Evolutionary conservation across 345 rosid species (phyloP).

Genomic region (Salix caprea): DNA sequence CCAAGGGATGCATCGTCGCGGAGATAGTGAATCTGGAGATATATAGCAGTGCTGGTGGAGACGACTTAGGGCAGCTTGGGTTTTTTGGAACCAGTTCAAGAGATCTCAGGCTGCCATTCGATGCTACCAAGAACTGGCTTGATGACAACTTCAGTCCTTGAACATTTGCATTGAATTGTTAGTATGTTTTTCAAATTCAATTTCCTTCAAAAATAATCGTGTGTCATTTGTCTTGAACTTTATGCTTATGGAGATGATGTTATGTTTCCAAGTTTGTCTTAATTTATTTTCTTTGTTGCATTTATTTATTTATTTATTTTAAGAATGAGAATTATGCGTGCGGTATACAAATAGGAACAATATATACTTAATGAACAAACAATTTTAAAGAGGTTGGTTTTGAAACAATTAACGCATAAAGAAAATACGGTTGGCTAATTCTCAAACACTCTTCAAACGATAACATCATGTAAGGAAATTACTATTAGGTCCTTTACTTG

Average conservation of each 20-base stretch:
- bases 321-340: neutral
- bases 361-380: no score
- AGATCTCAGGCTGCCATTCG: neutral
- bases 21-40: neutral
- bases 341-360: no score
- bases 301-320: neutral
- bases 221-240: neutral
- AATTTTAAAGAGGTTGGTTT: no score
- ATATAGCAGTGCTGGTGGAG: neutral
- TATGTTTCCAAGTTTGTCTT: neutral
- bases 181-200: neutral
- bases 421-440: no score
- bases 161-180: neutral
- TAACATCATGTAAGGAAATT: no score
- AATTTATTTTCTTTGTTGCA: neutral
- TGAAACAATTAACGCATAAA: no score
- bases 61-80: neutral
- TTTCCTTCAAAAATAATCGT: neutral
- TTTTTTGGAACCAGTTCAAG: neutral
- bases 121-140: neutral
- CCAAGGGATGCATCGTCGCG: neutral
- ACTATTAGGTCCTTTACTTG: no score
- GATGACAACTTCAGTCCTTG: neutral
- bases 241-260: neutral
- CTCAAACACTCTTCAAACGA: no score